Conservation (phyloP, 257 asterid species). For the Echium plantagineum region DNA sequence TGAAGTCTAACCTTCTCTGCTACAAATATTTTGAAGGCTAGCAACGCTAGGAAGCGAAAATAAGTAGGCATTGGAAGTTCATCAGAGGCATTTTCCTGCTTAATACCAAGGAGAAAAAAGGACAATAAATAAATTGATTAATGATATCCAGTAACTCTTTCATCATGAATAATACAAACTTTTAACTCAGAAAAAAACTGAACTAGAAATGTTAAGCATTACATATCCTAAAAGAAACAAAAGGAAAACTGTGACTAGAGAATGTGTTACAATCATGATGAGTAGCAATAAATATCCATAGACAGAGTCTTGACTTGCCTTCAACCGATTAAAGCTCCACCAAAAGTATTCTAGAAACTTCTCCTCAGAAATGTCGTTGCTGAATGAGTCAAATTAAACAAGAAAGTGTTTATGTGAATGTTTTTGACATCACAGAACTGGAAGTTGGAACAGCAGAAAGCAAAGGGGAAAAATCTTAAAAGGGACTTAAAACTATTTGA, state of each 20-base stretch:
- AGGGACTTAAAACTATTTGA: not conserved
- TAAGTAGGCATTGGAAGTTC: slow-evolving; percentile 91
- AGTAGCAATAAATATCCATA: not conserved
- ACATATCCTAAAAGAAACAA: not conserved
- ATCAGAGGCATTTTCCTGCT: slow-evolving; percentile 51
- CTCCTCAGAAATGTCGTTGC: slow-evolving; percentile 52
- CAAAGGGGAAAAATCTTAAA: too few species aligned
- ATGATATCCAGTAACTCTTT: not conserved
- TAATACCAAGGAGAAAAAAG: not conserved
- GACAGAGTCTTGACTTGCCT: slow-evolving; percentile 33
- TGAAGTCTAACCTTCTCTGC: slow-evolving; percentile 64
- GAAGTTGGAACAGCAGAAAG: not conserved
- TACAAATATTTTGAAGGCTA: slow-evolving; percentile 90
- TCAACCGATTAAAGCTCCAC: slow-evolving; percentile 71
- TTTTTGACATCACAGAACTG: not conserved
- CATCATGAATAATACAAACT: not conserved
- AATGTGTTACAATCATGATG: not conserved
- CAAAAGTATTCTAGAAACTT: slow-evolving; percentile 76
- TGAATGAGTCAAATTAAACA: slow-evolving; percentile 21
- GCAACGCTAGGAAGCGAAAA: slow-evolving; percentile 90
- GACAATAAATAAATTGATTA: not conserved
- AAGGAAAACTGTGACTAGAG: not conserved
- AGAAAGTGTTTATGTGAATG: slow-evolving; percentile 1
- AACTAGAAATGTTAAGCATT: not conserved
- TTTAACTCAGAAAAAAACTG: not conserved